Evolutionary conservation across 1,284 basidiomycete genomes (phyloP).

Genomic region (Apiotrichum akiyoshidainum): DNA sequence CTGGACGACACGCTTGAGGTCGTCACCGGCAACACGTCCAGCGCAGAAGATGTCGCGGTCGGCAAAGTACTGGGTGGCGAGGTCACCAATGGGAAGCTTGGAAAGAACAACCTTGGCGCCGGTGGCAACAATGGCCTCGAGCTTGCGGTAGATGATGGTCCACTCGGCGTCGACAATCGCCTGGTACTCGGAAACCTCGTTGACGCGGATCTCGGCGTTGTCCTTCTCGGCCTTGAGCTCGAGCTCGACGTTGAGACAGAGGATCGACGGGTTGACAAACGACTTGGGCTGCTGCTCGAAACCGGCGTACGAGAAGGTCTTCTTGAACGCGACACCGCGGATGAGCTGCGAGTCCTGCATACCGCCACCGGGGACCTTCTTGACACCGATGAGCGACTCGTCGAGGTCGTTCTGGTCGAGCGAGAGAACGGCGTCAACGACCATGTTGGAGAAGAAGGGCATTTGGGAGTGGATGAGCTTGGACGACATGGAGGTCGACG

Average conservation of each 20-base stretch:
- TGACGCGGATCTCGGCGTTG: slow-evolving; percentile 96
- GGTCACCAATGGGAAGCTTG: slow-evolving; percentile 96
- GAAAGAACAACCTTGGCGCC: slow-evolving; percentile 97
- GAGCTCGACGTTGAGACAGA: slow-evolving; percentile 96
- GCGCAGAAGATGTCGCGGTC: slow-evolving; percentile 99
- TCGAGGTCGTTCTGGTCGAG: slow-evolving; percentile 92
- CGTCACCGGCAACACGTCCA: slow-evolving; percentile 85
- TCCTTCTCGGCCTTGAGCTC: slow-evolving; percentile 99
- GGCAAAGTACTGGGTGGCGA: slow-evolving; percentile 99
- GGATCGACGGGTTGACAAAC: slow-evolving; percentile 82
- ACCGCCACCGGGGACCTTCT: slow-evolving; percentile 98
- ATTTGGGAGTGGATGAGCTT: slow-evolving; percentile 99
- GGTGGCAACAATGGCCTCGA: slow-evolving; percentile 92
- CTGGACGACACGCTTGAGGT: slow-evolving; percentile 90
- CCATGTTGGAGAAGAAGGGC: slow-evolving; percentile 98
- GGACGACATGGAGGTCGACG: slow-evolving; percentile 98
- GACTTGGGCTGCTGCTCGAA: slow-evolving; percentile 98
- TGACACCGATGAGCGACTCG: slow-evolving; percentile 94
- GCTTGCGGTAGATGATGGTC: slow-evolving; percentile 98
- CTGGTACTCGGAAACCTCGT: slow-evolving; percentile 95
- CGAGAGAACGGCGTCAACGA: slow-evolving; percentile 90
- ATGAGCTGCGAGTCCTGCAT: slow-evolving; percentile 93
- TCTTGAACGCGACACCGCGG: slow-evolving; percentile 95
- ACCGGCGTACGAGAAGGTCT: slow-evolving; percentile 98
- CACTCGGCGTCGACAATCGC: slow-evolving; percentile 99